Conservation (phyloP, 768 basidiomycete species). For the Sporobolomyces roseus region DNA sequence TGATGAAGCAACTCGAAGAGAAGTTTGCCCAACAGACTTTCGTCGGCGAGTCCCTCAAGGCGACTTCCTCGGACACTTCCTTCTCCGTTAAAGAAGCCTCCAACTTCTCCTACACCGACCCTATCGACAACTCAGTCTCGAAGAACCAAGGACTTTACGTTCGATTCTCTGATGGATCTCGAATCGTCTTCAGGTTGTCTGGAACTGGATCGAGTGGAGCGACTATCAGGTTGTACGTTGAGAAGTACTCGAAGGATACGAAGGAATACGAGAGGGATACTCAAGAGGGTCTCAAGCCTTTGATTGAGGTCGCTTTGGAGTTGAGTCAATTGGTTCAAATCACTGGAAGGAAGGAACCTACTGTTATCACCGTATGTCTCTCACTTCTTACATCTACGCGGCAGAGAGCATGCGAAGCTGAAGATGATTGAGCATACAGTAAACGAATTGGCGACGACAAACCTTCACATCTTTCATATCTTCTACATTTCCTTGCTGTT, state of each 20-base stretch:
- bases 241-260: constrained; percentile 70
- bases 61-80: constrained; percentile 62
- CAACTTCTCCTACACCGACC: constrained; percentile 95
- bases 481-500: not conserved
- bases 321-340: constrained; percentile 79
- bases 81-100: constrained; percentile 74
- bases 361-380: constrained; percentile 84
- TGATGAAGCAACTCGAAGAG: constrained; percentile 73
- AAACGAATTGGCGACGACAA: no score
- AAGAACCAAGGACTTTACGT: constrained; percentile 95
- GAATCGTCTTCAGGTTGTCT: constrained; percentile 91
- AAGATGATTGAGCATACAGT: no score
- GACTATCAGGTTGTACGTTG: constrained; percentile 92
- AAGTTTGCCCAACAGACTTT: constrained; percentile 63
- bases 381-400: no score
- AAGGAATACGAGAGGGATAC: constrained; percentile 56
- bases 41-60: constrained; percentile 63
- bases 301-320: constrained; percentile 90
- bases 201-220: constrained; percentile 96
- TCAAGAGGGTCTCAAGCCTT: constrained; percentile 82
- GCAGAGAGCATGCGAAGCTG: no score
- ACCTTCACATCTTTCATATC: not conserved
- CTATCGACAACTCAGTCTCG: constrained; percentile 90
- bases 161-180: constrained; percentile 81
- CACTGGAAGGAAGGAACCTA: constrained; percentile 82